Base-by-base conservation (phyloP, 805 yeast genomes). In the Ogataea kodamae region DNA sequence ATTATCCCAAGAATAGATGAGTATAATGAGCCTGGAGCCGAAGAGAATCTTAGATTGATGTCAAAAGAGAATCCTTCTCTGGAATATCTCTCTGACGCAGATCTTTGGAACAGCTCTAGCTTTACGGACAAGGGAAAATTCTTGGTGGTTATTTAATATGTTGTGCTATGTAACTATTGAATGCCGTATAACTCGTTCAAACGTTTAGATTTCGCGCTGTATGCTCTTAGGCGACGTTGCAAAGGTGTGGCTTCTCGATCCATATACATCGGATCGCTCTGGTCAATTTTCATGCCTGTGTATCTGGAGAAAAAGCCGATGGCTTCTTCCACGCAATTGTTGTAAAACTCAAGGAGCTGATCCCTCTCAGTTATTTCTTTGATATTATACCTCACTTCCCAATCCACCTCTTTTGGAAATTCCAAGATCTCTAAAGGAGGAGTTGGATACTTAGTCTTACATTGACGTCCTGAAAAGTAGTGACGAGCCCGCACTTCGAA, bases 401-500 rank as follows among this genome's bases (percentile, higher is more conserved):
- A 62, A 1, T 30, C 30, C 18, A 32, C 28, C 1, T 34, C 20
- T 2, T 37, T 13, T 7, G 32, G 19, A 3, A 40, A 14, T 16
- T 52, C 49, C 4, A 57, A n/a, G 13, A 55, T 42, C 1, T 45
- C 50, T 10, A 55, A 11, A 1, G 57, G 40, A 11, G 65, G 65
- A 2, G 55, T 49, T 14, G 64, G 64, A 28, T 54, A 43, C n/a
- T 23, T 30, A 6, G 27, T 40, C 5, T 37, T 29, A 9, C 40
- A 43, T 10, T 30, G 43, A n/a, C 49, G 33, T n/a, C 59, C 67
- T 29, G 65, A 55, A 35, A 66, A 59, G 16, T 39, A 45, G 44
- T 68, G 69, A 7, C 55, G 48, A 0, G 65, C 56, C 5, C 42
- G 43, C 7, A 72, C 41, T 24, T 59, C 57, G 43, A 64, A 68